These are phyloP conservation scores for Dimocarpus longan DNA, from an alignment of 345 rosid species.

Conservation along the genomic window DNA sequence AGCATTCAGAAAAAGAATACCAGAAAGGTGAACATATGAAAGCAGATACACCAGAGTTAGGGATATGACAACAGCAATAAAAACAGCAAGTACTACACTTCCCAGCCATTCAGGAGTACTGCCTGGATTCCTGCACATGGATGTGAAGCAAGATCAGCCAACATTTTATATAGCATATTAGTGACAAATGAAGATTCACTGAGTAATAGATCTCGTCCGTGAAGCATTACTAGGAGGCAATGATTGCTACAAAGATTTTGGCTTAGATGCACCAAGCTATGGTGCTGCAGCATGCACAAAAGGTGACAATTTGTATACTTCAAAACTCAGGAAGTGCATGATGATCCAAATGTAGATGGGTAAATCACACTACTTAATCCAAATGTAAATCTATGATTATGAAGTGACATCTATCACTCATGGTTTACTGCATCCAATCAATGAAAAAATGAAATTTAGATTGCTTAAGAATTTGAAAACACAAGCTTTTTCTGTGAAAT, in stretches of 20 bases:
- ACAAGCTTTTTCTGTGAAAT: background rate
- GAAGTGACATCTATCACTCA: background rate
- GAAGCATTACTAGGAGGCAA: background rate
- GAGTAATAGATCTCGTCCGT: conserved; percentile 2
- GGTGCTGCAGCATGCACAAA: conserved; percentile 1
- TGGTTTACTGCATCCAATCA: background rate
- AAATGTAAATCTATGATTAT: background rate
- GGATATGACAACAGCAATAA: conserved; percentile 64
- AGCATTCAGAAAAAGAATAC: conserved; percentile 37
- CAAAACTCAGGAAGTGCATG: background rate
- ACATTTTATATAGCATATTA: conserved; percentile 6
- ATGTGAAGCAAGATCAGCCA: conserved; percentile 18
- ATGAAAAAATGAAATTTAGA: background rate
- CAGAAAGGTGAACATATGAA: conserved; percentile 89
- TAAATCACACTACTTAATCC: background rate
- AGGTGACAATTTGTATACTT: background rate
- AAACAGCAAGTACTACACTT: conserved; percentile 50
- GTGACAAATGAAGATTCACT: background rate
- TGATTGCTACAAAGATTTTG: background rate
- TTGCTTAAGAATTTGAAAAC: background rate
- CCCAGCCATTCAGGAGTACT: conserved; percentile 89
- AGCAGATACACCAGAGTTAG: conserved; percentile 78
- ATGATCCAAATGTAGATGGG: background rate
- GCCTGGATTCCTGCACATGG: conserved; percentile 74
- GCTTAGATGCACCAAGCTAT: background rate